Evolutionary conservation across 257 asterid genomes (phyloP).

Genomic region (Nicotiana noctiflora): DNA sequence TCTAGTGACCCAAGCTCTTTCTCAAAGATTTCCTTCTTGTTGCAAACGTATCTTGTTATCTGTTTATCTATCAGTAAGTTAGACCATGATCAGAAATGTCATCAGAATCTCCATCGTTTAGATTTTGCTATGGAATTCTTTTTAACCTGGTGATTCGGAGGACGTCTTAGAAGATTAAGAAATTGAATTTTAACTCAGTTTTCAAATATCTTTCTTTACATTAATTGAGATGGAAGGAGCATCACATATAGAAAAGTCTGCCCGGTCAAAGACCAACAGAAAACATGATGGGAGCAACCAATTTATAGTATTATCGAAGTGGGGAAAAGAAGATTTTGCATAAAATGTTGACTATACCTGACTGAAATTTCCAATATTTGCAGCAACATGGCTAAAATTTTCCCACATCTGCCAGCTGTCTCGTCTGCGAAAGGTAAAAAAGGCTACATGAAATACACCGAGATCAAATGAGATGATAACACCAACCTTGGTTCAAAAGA

Average conservation of each 20-base stretch:
- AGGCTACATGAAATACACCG: neutral
- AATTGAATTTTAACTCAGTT: neutral
- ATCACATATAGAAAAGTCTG: neutral
- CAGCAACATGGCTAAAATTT: slow-evolving; percentile 82
- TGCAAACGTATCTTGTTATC: neutral
- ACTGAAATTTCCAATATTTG: slow-evolving; percentile 60
- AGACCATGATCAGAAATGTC: neutral
- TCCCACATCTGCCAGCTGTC: slow-evolving; percentile 99
- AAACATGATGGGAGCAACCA: neutral
- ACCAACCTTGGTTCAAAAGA: neutral
- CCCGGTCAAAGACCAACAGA: neutral
- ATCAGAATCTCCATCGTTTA: neutral
- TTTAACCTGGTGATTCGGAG: neutral
- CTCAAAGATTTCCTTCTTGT: neutral
- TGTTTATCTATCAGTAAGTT: neutral
- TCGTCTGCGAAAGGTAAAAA: slow-evolving; percentile 25
- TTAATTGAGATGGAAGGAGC: neutral
- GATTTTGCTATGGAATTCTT: neutral
- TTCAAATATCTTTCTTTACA: neutral
- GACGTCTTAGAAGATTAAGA: neutral
- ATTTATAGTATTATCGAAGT: neutral
- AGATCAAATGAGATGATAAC: neutral
- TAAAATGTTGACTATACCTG: slow-evolving; percentile 24
- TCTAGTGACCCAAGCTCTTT: neutral
- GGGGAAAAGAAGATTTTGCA: neutral